A percentile compares a stretch with the other conserved stretches of the same genome.
phyloP scores from a whole-genome alignment of 805 yeast species.

The Candida railenensis region DNA sequence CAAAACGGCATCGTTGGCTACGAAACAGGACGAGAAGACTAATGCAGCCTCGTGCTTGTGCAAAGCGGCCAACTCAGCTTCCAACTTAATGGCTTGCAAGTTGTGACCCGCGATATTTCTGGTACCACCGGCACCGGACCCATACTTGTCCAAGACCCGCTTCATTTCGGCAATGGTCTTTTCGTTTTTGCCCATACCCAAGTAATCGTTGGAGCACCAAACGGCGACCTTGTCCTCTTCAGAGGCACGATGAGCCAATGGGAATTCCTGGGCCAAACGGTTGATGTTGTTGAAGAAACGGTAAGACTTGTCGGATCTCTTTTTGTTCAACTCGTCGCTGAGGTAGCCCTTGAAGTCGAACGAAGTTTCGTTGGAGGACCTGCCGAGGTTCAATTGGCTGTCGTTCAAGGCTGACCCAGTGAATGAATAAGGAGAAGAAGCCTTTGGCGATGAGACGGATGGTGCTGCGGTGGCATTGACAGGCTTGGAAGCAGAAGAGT shows the following conservation, averaged over 20 bases:
- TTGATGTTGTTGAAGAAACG: conserved; percentile 96
- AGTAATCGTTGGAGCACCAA: conserved; percentile 98
- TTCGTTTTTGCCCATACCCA: conserved; percentile 88
- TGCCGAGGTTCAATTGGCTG: conserved; percentile 23
- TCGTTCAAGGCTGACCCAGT: conserved; percentile 25
- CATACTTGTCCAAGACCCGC: conserved; percentile 78
- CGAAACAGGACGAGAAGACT: conserved; percentile 93
- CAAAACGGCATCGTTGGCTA: conserved; percentile 94
- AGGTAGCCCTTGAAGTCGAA: conserved; percentile 77
- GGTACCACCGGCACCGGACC: conserved; percentile 99
- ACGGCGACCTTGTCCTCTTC: conserved; percentile 89
- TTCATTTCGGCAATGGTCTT: conserved; percentile 76
- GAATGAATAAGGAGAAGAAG: conserved; percentile 32
- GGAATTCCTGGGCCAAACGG: conserved; percentile 91
- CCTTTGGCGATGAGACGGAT: conserved; percentile 24
- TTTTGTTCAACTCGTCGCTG: conserved; percentile 62
- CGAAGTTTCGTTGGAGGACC: conserved; percentile 46
- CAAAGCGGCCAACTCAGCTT: conserved; percentile 80
- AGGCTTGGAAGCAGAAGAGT: conserved; percentile 48
- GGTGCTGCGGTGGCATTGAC: conserved; percentile 46
- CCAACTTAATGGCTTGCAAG: conserved; percentile 81
- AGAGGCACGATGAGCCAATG: conserved; percentile 78
- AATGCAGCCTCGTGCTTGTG: conserved; percentile 95
- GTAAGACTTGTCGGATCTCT: conserved; percentile 87
- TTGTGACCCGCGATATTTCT: conserved; percentile 99